Evolutionary conservation across 805 yeast genomes (phyloP).

Genomic region (Groenewaldozyma tartarivorans): DNA sequence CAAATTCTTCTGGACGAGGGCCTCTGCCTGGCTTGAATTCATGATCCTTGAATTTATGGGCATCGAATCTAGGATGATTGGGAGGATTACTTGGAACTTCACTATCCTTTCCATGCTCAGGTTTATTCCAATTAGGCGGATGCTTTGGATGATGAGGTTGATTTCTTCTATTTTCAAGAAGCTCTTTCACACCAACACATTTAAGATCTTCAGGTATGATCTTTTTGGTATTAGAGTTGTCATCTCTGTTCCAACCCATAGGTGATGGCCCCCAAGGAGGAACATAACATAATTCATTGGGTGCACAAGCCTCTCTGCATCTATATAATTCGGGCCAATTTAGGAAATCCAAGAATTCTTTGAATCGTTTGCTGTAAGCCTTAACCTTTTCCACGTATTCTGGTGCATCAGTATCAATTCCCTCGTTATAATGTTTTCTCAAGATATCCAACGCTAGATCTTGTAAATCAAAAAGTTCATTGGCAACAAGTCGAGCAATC

Average conservation of each 20-base stretch:
- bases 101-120: too few species aligned
- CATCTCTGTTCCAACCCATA: background rate
- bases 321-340: constrained; percentile 8
- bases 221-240: too few species aligned
- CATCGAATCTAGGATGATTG: too few species aligned
- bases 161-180: too few species aligned
- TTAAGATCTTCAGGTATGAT: too few species aligned
- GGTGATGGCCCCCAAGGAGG: constrained; percentile 13
- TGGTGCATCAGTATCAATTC: background rate
- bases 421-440: background rate
- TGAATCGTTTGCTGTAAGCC: background rate
- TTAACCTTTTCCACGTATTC: background rate
- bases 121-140: too few species aligned
- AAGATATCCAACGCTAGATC: constrained; percentile 5
- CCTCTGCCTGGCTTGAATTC: too few species aligned
- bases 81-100: too few species aligned
- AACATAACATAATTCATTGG: constrained; percentile 6
- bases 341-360: constrained; percentile 1
- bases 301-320: constrained; percentile 5
- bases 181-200: too few species aligned
- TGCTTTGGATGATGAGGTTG: too few species aligned
- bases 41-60: too few species aligned
- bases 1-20: too few species aligned
- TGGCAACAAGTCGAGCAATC: constrained; percentile 2
- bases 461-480: background rate